Base-by-base conservation (phyloP, 768 basidiomycete species). In the Leucogyrophana mollusca region DNA sequence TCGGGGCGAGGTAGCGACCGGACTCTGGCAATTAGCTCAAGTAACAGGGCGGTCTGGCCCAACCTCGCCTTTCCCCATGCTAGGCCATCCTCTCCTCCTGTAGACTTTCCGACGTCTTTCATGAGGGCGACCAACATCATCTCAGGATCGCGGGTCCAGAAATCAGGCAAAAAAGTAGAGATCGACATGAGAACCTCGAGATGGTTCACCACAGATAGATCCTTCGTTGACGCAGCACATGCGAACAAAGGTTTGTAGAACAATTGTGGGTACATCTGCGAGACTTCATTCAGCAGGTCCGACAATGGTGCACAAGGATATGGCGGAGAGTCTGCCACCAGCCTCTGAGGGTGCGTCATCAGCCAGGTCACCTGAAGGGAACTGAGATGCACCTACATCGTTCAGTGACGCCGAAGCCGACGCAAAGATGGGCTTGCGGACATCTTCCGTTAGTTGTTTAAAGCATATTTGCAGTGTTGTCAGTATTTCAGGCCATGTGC, bases 191-290 rank as follows among this genome's bases (percentile, higher is more conserved):
- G 58, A 3, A 74, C 70, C 36, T 78, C 74, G 1, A 88, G 73
- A 49, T 87, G 78, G 43, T 77, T 79, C 9, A 79, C 70, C 9
- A 86, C 70, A 9, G 76, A 71, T n/a, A 76, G 56, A 45, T 82
- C 82, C 53, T 83, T 85, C 34, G 73, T 70, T 1, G 85, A 80
- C 2, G 79, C 79, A 0, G 87, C 84, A 50, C 85, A 87, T 0
- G 73, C 64, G 55, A 90, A 87, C 7, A 90, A 63, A 0, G 85
- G 83, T 57, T 82, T 86, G 69, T 79, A 89, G 63, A 90, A 87
- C 0, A 82, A 49, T 41, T 76, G 80, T 0, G 86, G 87, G 46
- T 78, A 74, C 13, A 62, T 52, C 36, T 72, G 66, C 2, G 84
- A 79, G 16, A 84, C 52, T 13, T 63, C 64, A 24, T 74, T 67